Evolutionary conservation across 768 basidiomycete genomes (phyloP).

Genomic region (Kwoniella europaea): DNA sequence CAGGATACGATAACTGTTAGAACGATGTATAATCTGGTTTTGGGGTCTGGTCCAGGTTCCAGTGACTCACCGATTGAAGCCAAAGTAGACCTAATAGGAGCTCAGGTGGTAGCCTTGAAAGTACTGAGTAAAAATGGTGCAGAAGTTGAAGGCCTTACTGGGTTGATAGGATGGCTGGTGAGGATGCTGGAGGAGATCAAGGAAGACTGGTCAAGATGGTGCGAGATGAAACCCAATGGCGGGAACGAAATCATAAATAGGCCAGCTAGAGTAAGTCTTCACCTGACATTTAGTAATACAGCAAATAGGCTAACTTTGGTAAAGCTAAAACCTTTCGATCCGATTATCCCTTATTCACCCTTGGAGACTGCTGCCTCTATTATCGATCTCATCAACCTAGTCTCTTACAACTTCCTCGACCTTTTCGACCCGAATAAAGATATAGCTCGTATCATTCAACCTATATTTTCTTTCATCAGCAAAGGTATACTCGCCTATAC

Average conservation of each 20-base stretch:
- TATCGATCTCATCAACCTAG: slow-evolving; percentile 45
- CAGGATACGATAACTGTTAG: slow-evolving; percentile 33
- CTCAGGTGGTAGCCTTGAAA: slow-evolving; percentile 87
- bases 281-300: not conserved
- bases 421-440: slow-evolving; percentile 50
- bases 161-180: slow-evolving; percentile 52
- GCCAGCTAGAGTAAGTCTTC: slow-evolving; percentile 7
- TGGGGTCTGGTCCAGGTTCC: not conserved
- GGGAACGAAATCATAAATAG: slow-evolving; percentile 18
- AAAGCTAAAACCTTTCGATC: slow-evolving; percentile 35
- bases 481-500: slow-evolving; percentile 35
- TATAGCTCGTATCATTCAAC: slow-evolving; percentile 38
- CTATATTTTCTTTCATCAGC: slow-evolving; percentile 45
- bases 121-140: slow-evolving; percentile 62
- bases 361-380: slow-evolving; percentile 35
- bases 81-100: slow-evolving; percentile 40
- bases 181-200: slow-evolving; percentile 25
- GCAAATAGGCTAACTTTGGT: not conserved
- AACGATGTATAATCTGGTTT: slow-evolving; percentile 29
- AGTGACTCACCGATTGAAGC: slow-evolving; percentile 1
- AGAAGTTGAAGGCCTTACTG: slow-evolving; percentile 34
- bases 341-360: slow-evolving; percentile 32
- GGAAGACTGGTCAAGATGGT: slow-evolving; percentile 49
- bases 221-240: slow-evolving; percentile 28
- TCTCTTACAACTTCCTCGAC: slow-evolving; percentile 44